Conservation (phyloP, 208 protist species). For the Crithidia bombi region DNA sequence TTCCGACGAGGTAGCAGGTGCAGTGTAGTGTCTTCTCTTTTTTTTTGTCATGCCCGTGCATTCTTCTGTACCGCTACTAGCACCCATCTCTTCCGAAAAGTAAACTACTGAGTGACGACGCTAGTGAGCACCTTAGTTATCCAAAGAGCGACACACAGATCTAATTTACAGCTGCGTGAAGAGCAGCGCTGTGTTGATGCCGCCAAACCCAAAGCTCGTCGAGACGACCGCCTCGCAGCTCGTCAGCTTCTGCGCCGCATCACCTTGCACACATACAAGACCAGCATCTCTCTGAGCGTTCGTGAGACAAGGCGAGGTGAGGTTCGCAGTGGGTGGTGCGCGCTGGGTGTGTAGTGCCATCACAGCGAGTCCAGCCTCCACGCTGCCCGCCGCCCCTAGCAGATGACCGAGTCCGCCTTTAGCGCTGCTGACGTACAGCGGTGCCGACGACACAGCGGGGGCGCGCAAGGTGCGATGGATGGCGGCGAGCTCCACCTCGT, state of each 20-base stretch:
- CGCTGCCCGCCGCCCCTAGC: conserved; percentile 96
- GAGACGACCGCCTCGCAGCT: conserved; percentile 78
- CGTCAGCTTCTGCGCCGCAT: conserved; percentile 16
- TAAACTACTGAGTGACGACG: too few species aligned
- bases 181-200: conserved; percentile 93
- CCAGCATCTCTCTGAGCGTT: conserved; percentile 20
- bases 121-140: not conserved
- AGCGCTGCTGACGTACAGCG: conserved; percentile 76
- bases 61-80: too few species aligned
- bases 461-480: conserved; percentile 39
- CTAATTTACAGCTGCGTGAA: conserved; percentile 54
- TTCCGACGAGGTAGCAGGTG: too few species aligned
- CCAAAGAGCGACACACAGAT: not conserved
- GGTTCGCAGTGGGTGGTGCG: conserved; percentile 94
- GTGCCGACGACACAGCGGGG: conserved; percentile 24
- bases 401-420: conserved; percentile 97
- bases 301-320: conserved; percentile 54
- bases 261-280: conserved; percentile 28
- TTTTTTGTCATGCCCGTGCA: too few species aligned
- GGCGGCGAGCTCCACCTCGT: conserved; percentile 88
- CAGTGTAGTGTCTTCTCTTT: too few species aligned
- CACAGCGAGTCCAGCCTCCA: conserved; percentile 92
- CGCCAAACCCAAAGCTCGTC: conserved; percentile 98
- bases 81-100: too few species aligned
- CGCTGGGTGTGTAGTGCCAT: conserved; percentile 69